Base-by-base conservation (phyloP, 2,329 filamentous ascomycete species). In the Penicillium glabrum region DNA sequence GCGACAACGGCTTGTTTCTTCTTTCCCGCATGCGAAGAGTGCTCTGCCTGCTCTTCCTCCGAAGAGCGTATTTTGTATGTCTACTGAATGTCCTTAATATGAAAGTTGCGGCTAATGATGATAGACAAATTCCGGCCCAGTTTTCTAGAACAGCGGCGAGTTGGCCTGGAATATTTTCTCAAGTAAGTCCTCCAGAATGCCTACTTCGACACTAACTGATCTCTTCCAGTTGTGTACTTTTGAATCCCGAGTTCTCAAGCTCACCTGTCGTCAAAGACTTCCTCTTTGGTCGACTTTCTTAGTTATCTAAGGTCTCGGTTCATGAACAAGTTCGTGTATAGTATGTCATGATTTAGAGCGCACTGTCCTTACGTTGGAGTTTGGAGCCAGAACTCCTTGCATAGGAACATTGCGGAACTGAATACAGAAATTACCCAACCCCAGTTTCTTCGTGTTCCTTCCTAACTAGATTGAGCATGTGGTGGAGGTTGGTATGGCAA, bases 241-340 rank as follows among this genome's bases (percentile, higher is more conserved):
- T 97, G 29, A 97, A 97, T 73, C 93, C 93, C 0, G 92, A 97
- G 73, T 97, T 97, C 70, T 90, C 92, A 33, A 89, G 90, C 11
- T 95, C 91, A n/a, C 90, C 92, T 0, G 86, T 96, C 2, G 81
- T 96, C 44, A 96, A 95, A 71, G 91, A 96, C 56, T 97, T 97
- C 71, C 81, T 97, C 50, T 95, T 96, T 72, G 70, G 71, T 23
- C 66, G 71, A 29, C 64, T 69, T 39, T 72, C 65, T 41, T 73
- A 61, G 56, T 49, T 23, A 23, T 24, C 16, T 13, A 14, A n/a
- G n/a, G 23, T 14, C 11, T 9, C 39, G 39, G 39, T 5, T 35
- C 11, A 13, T 23, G 19, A 3, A 23, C 13, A 45, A 26, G 33
- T n/a, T 10, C 21, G 43, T 27, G 31, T 29, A 33, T 33, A 50